Evolutionary conservation across 2,329 filamentous ascomycete genomes (phyloP).

Genomic region (Fusarium nanum): DNA sequence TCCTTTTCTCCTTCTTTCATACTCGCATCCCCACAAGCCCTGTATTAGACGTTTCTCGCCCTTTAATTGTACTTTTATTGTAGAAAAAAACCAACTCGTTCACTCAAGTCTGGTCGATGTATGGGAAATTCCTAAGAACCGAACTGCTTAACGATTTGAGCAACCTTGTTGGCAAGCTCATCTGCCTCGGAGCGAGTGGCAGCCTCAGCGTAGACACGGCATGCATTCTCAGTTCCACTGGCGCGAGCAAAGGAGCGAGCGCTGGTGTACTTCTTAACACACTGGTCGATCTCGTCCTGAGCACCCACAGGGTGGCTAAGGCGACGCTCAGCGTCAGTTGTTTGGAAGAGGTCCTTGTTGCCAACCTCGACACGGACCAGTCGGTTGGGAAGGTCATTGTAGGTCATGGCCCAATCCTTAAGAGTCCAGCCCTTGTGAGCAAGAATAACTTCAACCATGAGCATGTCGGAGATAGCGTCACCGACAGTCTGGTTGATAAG

Average conservation of each 20-base stretch:
- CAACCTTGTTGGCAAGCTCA: slow-evolving; percentile 87
- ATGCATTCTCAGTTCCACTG: slow-evolving; percentile 94
- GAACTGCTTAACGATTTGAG: slow-evolving; percentile 75
- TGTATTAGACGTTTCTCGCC: slow-evolving; percentile 1
- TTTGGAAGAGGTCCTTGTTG: slow-evolving; percentile 89
- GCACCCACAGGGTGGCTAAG: slow-evolving; percentile 82
- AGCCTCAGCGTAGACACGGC: slow-evolving; percentile 95
- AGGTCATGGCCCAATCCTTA: slow-evolving; percentile 91
- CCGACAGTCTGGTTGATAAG: slow-evolving; percentile 99
- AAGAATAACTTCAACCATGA: slow-evolving; percentile 94
- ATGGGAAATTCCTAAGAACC: slow-evolving; percentile 46
- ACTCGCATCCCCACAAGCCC: background rate
- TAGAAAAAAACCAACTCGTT: slow-evolving; percentile 25
- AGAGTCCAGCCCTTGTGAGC: slow-evolving; percentile 94
- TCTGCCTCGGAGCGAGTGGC: slow-evolving; percentile 90
- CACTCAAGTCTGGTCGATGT: slow-evolving; percentile 2
- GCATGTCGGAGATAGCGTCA: slow-evolving; percentile 94
- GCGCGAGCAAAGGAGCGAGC: slow-evolving; percentile 92
- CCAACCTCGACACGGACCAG: slow-evolving; percentile 92
- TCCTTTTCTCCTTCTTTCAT: slow-evolving; percentile 4
- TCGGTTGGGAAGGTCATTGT: slow-evolving; percentile 93
- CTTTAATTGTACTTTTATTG: slow-evolving; percentile 8
- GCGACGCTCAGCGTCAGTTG: slow-evolving; percentile 90
- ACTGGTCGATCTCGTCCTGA: slow-evolving; percentile 86
- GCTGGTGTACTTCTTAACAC: slow-evolving; percentile 90